Evolutionary conservation across 192 early-diverging fungal genomes (phyloP), one percentile per base, ranked within the genome.

Genomic region (Phycomyces blakesleeanus): DNA sequence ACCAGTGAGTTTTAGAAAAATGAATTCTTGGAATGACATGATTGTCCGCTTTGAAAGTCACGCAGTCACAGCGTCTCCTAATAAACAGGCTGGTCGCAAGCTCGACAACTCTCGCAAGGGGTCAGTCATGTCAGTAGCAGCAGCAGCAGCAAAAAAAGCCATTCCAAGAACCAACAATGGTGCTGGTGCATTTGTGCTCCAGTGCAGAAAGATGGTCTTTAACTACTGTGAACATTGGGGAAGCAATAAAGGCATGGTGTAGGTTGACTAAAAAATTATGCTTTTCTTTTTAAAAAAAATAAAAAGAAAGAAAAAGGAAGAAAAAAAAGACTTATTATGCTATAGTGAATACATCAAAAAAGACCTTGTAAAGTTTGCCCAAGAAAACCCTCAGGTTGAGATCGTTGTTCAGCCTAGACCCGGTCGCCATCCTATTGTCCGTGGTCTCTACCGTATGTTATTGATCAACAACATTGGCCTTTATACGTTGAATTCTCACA

Each of bases 161-260:
- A 21, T 69, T 16, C 42, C 59, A 4, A 59, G 37, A 52, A 67
- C 78, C 37, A 85, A 76, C 69, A 92, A 92, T 62, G 90, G 90
- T 8, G 85, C 88, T 24, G 89, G 87, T 8, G 81, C 83, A 12
- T 92, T 87, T 72, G 77, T 91, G 11, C 82, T 87, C 37, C 88
- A 87, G 51, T 91, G 89, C 64, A 83, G 87, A 34, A 89, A 89
- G 51, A 71, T 92, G 18, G 88, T 90, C 20, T 88, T 92, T 72
- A 85, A 89, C 70, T 92, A 92, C 69, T 91, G 91, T 72, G 91
- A 92, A 76, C 86, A 85, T 50, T 82, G 87, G 56, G 91, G 88
- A 57, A 89, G 87, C 72, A 89, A 83, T 76, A 78, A 80, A 40
- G 83, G 87, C 39, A 88, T 91, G 84, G 78, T 86, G 84, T 83